Conservation (phyloP, 1,284 basidiomycete species). For the Ganoderma meredithae region DNA sequence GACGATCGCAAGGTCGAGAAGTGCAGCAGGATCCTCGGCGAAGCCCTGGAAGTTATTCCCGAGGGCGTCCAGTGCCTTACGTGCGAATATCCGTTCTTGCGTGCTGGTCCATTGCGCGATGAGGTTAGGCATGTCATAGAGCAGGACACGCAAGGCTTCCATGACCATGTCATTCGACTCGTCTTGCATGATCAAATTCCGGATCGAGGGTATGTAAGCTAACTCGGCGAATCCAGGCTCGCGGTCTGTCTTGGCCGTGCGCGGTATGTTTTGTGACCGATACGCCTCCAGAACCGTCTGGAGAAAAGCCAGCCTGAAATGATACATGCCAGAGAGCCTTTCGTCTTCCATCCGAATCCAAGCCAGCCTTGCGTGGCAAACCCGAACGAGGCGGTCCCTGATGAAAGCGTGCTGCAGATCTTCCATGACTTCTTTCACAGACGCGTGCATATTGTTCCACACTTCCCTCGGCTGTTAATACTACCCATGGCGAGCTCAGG, state of each 20-base stretch:
- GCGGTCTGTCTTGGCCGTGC: not conserved
- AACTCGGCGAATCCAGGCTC: slow-evolving; percentile 1
- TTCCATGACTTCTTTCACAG: slow-evolving; percentile 1
- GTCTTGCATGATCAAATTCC: not conserved
- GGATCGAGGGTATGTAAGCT: not conserved
- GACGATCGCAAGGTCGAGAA: slow-evolving; percentile 6
- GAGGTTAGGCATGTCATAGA: not conserved
- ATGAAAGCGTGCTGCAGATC: not conserved
- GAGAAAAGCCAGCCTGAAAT: slow-evolving; percentile 2
- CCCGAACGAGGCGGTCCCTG: not conserved
- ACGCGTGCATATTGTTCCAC: not conserved
- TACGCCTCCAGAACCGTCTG: not conserved
- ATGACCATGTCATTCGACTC: not conserved
- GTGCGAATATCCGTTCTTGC: not conserved
- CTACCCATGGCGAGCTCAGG: not conserved
- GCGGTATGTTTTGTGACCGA: not conserved
- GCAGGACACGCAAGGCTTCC: not conserved
- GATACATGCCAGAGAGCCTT: not conserved
- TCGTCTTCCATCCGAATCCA: slow-evolving; percentile 4
- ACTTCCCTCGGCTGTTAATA: not conserved
- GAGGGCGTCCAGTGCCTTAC: not conserved
- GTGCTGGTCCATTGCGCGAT: not conserved
- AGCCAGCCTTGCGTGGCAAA: not conserved
- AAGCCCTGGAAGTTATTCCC: not conserved
- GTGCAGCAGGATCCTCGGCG: not conserved